Conservation (phyloP, 1,284 basidiomycete species). For the Austropuccinia psidii region DNA sequence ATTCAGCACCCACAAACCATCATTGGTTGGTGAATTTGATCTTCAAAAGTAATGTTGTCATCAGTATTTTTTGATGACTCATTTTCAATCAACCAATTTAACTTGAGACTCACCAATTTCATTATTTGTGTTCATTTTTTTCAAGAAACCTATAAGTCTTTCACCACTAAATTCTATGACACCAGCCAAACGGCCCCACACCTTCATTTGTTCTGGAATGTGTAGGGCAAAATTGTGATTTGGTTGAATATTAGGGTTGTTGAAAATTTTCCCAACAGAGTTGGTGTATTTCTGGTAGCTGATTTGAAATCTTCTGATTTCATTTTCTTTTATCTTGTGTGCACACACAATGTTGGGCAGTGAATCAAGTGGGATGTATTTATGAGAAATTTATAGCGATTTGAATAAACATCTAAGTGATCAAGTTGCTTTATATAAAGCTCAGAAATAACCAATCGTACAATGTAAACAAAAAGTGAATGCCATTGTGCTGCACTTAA, state of each 20-base stretch:
- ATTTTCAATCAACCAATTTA: background rate
- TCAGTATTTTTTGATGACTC: background rate
- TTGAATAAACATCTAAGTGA: background rate
- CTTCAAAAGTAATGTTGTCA: background rate
- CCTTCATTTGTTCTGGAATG: slow-evolving; percentile 7
- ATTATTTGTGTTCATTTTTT: slow-evolving; percentile 29
- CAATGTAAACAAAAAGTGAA: slow-evolving; percentile 14
- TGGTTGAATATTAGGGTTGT: background rate
- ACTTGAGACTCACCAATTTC: slow-evolving; percentile 1
- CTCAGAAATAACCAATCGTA: slow-evolving; percentile 14
- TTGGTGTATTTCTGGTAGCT: slow-evolving; percentile 7
- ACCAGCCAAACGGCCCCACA: slow-evolving; percentile 3
- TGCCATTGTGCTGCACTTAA: slow-evolving; percentile 24
- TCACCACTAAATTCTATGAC: slow-evolving; percentile 17
- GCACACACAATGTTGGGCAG: slow-evolving; percentile 4
- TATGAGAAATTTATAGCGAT: background rate
- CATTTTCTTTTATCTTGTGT: background rate
- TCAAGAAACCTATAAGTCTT: slow-evolving; percentile 16
- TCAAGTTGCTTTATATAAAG: slow-evolving; percentile 6
- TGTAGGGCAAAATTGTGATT: slow-evolving; percentile 16
- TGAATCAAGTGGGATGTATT: slow-evolving; percentile 6
- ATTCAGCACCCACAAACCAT: background rate
- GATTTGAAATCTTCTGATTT: background rate
- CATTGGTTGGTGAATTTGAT: background rate
- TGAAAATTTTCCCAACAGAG: background rate